phyloP scores from a whole-genome alignment of 2,329 filamentous ascomycete species.

The Trichoderma polysporum region DNA sequence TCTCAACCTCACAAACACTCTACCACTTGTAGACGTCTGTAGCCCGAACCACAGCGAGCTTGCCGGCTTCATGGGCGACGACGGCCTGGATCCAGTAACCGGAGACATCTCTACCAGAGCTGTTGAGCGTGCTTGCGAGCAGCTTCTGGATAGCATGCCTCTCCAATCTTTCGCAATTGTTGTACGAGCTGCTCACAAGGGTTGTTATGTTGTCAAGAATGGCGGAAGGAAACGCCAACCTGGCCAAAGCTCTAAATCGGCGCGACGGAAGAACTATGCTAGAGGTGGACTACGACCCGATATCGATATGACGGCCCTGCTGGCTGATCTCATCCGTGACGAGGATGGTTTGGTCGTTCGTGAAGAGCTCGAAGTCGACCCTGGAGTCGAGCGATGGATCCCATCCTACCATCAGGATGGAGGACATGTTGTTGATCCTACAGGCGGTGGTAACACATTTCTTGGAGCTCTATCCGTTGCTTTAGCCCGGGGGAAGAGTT shows the following conservation, averaged over 20 bases:
- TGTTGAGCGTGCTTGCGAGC: conserved; percentile 61
- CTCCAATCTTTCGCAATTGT: conserved; percentile 65
- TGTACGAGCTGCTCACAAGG: conserved; percentile 68
- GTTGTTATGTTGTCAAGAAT: conserved; percentile 64
- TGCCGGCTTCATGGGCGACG: conserved; percentile 75
- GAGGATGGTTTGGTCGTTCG: conserved; percentile 52
- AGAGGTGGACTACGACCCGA: conserved; percentile 57
- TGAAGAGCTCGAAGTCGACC: conserved; percentile 61
- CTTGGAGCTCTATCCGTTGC: conserved; percentile 61
- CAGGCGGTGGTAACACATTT: conserved; percentile 91
- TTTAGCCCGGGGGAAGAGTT: conserved; percentile 56
- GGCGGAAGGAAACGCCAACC: conserved; percentile 50
- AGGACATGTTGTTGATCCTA: conserved; percentile 77
- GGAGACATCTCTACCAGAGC: conserved; percentile 53
- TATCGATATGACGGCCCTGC: conserved; percentile 62
- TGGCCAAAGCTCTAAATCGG: conserved; percentile 29
- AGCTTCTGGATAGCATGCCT: conserved; percentile 64
- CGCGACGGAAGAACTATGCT: conserved; percentile 42
- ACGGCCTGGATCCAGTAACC: conserved; percentile 53
- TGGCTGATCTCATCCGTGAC: conserved; percentile 58
- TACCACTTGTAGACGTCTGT: conserved; percentile 62
- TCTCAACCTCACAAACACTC: conserved; percentile 62
- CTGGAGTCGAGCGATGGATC: conserved; percentile 70
- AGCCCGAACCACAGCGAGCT: conserved; percentile 87
- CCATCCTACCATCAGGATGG: conserved; percentile 67